Evolutionary conservation across 2,329 filamentous ascomycete species (phyloP), one percentile per base, ranked within the genome.

Genomic region (Colletotrichum cordylinicola): DNA sequence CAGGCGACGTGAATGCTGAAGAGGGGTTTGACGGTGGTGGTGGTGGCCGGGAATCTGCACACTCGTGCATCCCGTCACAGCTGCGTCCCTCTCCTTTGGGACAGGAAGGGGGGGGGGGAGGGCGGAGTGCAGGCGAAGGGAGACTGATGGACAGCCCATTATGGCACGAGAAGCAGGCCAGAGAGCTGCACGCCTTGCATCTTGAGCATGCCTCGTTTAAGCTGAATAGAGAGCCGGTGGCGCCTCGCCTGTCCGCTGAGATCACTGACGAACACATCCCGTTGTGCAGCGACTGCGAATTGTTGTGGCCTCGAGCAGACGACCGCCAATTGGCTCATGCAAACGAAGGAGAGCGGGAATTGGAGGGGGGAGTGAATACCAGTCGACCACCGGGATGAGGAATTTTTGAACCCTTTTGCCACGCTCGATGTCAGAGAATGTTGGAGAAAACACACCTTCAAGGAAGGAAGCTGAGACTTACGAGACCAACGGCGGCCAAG

Each of bases 31-130:
- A 24, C 31, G 6, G 43, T 43, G 35, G 27, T 61, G 62, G 15
- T 67, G 73, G 64, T 68, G 73, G 73, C 31, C 73, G 62, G 70
- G 69, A 75, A 75, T 68, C 73, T 75, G 73, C 73, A 75, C 73
- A 58, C 70, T 73, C 62, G 70, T 75, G 73, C 70, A 68, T 75
- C 64, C 73, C 64, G 64, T 75, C 73, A 75, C 73, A 64, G 73
- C 67, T 73, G 73, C 73, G 69, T 75, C 55, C 64, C 73, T 72
- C 69, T 73, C 55, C 39, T 72, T 73, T 68, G 73, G 73, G 70
- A 75, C 64, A 56, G 55, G 29, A 56, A 35, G 15, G 37, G 58
- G 58, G 58, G 15, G 37, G 58, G 58, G 58, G 35, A 15, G 43
- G 71, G 66, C 43, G 56, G 64, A 69, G 21, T 35, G 29, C 21